A percentile compares a stretch with the other conserved stretches of the same genome.
phyloP scores from a whole-genome alignment of 371 early-diverging fungal genomes.

The Saksenaea oblongispora region DNA sequence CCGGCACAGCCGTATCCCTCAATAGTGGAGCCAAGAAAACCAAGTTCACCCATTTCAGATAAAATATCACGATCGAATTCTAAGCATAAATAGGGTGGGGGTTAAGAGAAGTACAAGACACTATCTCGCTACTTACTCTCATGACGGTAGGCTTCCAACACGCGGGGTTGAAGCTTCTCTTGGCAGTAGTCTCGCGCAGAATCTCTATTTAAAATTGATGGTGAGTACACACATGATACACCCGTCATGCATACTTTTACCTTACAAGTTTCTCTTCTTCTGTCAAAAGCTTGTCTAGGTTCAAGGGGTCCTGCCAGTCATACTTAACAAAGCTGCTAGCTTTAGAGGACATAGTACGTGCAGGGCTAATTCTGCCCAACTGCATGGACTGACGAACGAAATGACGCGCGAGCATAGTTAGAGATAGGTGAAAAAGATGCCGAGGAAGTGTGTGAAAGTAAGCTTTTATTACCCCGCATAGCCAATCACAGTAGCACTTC shows the following conservation, averaged over 20 bases:
- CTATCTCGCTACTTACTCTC: conserved; percentile 65
- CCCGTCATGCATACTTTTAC: conserved; percentile 27
- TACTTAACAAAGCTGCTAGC: conserved; percentile 74
- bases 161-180: conserved; percentile 84
- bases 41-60: conserved; percentile 93
- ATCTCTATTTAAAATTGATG: conserved; percentile 54
- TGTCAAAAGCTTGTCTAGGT: conserved; percentile 82
- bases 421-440: background rate
- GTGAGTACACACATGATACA: background rate
- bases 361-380: background rate
- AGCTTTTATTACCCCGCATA: background rate
- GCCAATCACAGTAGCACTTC: background rate
- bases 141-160: conserved; percentile 81
- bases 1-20: conserved; percentile 98
- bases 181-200: conserved; percentile 89
- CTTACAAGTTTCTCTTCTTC: conserved; percentile 87
- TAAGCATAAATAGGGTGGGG: conserved; percentile 18
- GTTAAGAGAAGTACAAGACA: background rate
- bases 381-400: conserved; percentile 13
- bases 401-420: conserved; percentile 19
- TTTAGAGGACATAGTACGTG: conserved; percentile 52
- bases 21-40: conserved; percentile 94
- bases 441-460: background rate
- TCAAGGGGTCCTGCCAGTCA: conserved; percentile 93
- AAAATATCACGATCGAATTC: conserved; percentile 90